These are phyloP conservation scores for Boletus coccyginus DNA, from an alignment of 768 basidiomycete species.

Conservation along the genomic window DNA sequence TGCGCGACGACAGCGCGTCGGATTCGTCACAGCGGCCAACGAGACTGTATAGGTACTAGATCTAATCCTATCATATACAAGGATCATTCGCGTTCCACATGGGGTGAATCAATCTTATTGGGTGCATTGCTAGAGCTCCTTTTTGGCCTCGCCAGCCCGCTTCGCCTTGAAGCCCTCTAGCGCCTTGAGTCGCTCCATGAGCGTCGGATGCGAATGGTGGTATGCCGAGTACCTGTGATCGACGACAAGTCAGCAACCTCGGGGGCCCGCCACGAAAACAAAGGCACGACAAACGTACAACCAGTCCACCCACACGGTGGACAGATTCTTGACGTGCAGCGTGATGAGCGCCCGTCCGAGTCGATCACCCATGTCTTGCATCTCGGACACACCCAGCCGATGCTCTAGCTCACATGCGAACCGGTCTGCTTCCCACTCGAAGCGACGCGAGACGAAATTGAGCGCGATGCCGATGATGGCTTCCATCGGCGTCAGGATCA, in stretches of 20 bases:
- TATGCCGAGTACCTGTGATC: slow-evolving; percentile 80
- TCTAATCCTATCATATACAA: not conserved
- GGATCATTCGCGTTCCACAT: too few relatives aligned
- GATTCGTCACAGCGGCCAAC: not conserved
- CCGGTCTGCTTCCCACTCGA: slow-evolving; percentile 91
- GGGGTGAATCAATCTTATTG: too few relatives aligned
- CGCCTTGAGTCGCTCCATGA: slow-evolving; percentile 84
- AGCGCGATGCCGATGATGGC: slow-evolving; percentile 67
- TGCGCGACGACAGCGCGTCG: too few relatives aligned
- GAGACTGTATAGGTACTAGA: not conserved
- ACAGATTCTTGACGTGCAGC: slow-evolving; percentile 89
- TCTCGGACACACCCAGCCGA: slow-evolving; percentile 42
- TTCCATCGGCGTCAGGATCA: slow-evolving; percentile 80
- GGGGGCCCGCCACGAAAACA: too few relatives aligned
- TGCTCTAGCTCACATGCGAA: slow-evolving; percentile 77
- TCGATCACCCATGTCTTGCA: slow-evolving; percentile 83
- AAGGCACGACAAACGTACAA: slow-evolving; percentile 40
- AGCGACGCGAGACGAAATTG: slow-evolving; percentile 80
- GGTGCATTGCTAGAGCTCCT: slow-evolving; percentile 18
- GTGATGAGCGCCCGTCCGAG: slow-evolving; percentile 80
- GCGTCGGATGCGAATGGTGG: slow-evolving; percentile 93
- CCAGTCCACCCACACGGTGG: slow-evolving; percentile 94
- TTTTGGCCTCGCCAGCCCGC: slow-evolving; percentile 28
- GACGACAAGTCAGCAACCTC: not conserved
- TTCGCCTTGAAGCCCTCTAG: slow-evolving; percentile 65